phyloP scores from a whole-genome alignment of 345 rosid genomes.

The Eucalyptus victrix region DNA sequence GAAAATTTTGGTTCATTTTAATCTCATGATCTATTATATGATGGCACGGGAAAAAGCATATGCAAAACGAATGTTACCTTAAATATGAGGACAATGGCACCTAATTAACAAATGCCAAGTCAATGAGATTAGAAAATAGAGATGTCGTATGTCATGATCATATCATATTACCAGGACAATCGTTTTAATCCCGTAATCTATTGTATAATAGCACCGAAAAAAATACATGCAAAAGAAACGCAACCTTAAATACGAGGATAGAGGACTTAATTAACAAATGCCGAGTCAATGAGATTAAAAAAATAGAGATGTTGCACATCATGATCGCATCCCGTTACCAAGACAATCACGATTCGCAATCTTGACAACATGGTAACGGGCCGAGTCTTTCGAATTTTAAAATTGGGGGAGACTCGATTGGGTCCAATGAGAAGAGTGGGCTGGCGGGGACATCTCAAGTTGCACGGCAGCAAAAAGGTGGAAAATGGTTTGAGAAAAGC shows the following conservation, averaged over 20 bases:
- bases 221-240: background rate
- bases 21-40: background rate
- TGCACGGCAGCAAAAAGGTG: background rate
- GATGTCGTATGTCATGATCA: background rate
- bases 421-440: background rate
- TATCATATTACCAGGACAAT: background rate
- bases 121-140: too few relatives aligned
- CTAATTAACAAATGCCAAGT: too few relatives aligned
- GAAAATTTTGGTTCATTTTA: background rate
- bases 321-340: too few relatives aligned
- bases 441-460: background rate
- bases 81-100: background rate
- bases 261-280: too few relatives aligned
- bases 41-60: background rate
- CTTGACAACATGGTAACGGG: too few relatives aligned
- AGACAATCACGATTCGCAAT: background rate
- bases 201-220: background rate
- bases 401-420: too few relatives aligned
- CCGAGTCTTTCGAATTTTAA: too few relatives aligned
- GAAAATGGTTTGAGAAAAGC: background rate
- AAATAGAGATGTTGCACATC: background rate
- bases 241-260: background rate
- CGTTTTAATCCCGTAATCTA: background rate
- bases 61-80: background rate
- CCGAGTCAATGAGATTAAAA: too few relatives aligned